phyloP scores from a whole-genome alignment of 2,329 filamentous ascomycete species.

The Arthrobotrys sphaeroides region DNA sequence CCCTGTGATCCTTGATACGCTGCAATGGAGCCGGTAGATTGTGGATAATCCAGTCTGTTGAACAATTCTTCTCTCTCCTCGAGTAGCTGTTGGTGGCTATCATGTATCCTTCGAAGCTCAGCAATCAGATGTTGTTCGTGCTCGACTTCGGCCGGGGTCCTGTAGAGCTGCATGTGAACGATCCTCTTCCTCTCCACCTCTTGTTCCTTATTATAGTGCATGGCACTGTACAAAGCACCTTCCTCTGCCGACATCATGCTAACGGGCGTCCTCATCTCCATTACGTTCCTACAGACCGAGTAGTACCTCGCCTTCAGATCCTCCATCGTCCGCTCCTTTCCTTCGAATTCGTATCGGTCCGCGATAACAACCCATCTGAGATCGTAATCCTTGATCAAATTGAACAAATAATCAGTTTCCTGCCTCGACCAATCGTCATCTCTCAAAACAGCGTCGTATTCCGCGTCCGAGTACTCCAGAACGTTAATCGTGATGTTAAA shows the following conservation, averaged over 20 bases:
- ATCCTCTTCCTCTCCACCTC: slow-evolving; percentile 86
- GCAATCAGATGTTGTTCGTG: slow-evolving; percentile 90
- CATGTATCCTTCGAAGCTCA: slow-evolving; percentile 90
- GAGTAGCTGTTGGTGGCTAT: slow-evolving; percentile 84
- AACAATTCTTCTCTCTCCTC: slow-evolving; percentile 89
- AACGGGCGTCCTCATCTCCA: slow-evolving; percentile 79
- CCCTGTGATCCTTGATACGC: slow-evolving; percentile 83
- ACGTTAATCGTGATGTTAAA: slow-evolving; percentile 84
- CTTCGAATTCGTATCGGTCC: slow-evolving; percentile 86
- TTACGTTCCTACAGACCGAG: slow-evolving; percentile 81
- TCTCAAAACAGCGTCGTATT: slow-evolving; percentile 80
- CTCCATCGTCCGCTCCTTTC: slow-evolving; percentile 75
- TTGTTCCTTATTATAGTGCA: slow-evolving; percentile 85
- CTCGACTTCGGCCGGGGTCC: slow-evolving; percentile 85
- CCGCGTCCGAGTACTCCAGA: slow-evolving; percentile 84
- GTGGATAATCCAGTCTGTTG: slow-evolving; percentile 83
- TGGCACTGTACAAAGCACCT: slow-evolving; percentile 81
- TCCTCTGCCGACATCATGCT: slow-evolving; percentile 88
- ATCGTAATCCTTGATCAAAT: slow-evolving; percentile 78
- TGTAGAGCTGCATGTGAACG: slow-evolving; percentile 78
- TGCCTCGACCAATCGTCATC: slow-evolving; percentile 85
- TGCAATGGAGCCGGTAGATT: slow-evolving; percentile 73
- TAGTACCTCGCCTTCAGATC: slow-evolving; percentile 94
- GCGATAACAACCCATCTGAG: slow-evolving; percentile 90
- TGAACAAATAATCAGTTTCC: slow-evolving; percentile 91